Base-by-base conservation (phyloP, 805 yeast genomes). In the Candida stauntonica region DNA sequence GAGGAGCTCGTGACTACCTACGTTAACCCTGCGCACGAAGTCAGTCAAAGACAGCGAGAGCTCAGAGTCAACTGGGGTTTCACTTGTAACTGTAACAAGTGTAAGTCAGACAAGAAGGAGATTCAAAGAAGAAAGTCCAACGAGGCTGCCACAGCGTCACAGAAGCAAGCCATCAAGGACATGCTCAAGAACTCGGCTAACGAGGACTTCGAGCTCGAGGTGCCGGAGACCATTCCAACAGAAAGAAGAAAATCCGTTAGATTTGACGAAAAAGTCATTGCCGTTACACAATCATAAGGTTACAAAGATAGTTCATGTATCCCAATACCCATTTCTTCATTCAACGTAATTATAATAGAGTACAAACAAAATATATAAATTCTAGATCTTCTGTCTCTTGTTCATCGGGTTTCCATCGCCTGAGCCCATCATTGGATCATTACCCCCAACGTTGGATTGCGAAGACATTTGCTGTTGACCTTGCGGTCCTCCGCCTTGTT, bases 1-100 rank as follows among this genome's bases (percentile, higher is more conserved):
- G 88, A 82, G 48, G 93, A 86, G 54, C 67, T 86, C 29, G 63
- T 75, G 0, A 77, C 84, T 2, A 69, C 82, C 3, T 86, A 86
- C 50, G 85, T 85, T 2, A 77, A 82, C 49, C 86, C 88, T 2
- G 57, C 64, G 5, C 79, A 75, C 50, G 73, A 77, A 3, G 73
- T 79, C 7, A 74, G 70, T 32, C 76, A 79, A 41, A 71, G 95
- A 46, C 78, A 76, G 50, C 58, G 82, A 46, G 79, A 75, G 46
- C 63, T 86, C 34, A 62, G 89, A 42, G 76, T 78, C 11, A 80
- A 81, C 50, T 86, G 87, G 86, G 95, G 95, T 4, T 86, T 86
- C 57, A 53, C 72, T 15, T 86, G 95, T 59, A 59, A 57, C 18
- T 86, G 95, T 57, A 50, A 60, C 11, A 73, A 81, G 46, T 86